Evolutionary conservation across 2,329 filamentous ascomycete species (phyloP).

Genomic region (Cercospora brassicicola): DNA sequence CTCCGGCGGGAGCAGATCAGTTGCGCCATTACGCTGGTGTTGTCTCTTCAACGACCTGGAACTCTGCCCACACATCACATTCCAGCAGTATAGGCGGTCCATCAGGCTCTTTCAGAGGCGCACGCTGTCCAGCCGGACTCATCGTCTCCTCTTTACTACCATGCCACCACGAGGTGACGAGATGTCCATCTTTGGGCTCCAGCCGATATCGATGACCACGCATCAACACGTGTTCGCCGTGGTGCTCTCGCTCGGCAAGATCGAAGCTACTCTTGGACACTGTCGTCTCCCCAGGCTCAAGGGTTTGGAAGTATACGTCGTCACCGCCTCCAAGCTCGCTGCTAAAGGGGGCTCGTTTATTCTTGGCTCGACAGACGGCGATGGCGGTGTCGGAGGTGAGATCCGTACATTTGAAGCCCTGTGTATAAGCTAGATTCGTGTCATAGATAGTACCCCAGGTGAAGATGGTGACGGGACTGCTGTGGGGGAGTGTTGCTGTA

Average conservation of each 20-base stretch:
- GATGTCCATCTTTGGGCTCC: neutral
- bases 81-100: neutral
- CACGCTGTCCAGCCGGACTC: neutral
- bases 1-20: too few relatives aligned
- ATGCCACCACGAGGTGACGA: neutral
- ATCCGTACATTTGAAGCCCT: neutral
- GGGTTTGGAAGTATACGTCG: neutral
- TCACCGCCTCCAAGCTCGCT: neutral
- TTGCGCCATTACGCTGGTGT: neutral
- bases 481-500: neutral
- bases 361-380: neutral
- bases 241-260: neutral
- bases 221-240: neutral
- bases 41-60: neutral
- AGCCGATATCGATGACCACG: neutral
- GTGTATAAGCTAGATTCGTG: neutral
- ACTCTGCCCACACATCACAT: neutral
- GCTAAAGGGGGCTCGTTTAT: neutral
- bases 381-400: neutral
- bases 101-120: neutral
- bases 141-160: neutral
- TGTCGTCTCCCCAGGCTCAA: neutral
- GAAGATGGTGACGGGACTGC: neutral
- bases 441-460: neutral
- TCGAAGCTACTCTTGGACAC: neutral